Percentiles rank a stretch among this genome's conserved stretches.
Evolutionary conservation across 202 grass and related monocot species (phyloP).

Genomic region (Musa balbisiana): DNA sequence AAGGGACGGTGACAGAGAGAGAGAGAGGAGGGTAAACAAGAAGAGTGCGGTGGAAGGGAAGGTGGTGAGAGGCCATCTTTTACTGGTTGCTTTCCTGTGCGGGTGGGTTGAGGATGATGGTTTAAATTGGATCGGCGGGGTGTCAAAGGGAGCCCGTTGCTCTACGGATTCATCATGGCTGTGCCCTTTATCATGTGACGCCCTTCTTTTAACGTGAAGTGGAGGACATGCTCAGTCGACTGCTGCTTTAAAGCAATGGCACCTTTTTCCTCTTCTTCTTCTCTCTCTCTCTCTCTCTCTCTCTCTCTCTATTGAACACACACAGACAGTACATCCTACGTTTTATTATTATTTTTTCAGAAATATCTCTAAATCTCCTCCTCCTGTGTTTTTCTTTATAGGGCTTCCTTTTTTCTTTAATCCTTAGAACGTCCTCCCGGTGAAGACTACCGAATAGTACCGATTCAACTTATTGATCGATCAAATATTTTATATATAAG

Average conservation of each 20-base stretch:
- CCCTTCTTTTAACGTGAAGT: slow-evolving; percentile 12
- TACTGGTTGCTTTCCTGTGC: background rate
- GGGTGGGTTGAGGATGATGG: background rate
- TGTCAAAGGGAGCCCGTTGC: background rate
- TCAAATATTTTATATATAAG: too few relatives aligned
- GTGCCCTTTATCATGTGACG: background rate
- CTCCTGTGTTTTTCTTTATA: too few relatives aligned
- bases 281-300: too few relatives aligned
- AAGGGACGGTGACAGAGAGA: background rate
- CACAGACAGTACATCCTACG: too few relatives aligned
- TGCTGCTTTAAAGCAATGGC: background rate
- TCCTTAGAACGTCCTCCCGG: too few relatives aligned
- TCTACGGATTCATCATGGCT: background rate
- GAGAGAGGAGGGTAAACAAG: background rate
- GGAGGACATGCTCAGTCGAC: background rate
- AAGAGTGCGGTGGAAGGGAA: background rate
- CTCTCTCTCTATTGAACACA: too few relatives aligned
- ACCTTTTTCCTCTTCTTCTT: too few relatives aligned
- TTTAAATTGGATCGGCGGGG: background rate
- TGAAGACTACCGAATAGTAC: too few relatives aligned
- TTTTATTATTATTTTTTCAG: too few relatives aligned
- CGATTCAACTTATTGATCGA: too few relatives aligned
- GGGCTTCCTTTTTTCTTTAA: too few relatives aligned
- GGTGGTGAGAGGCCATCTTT: background rate
- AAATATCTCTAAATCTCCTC: too few relatives aligned